Percentiles rank a stretch among this genome's conserved stretches.
These are phyloP conservation scores for Colletotrichum tropicale DNA, from an alignment of 2,329 filamentous ascomycete genomes.

Conservation along the genomic window DNA sequence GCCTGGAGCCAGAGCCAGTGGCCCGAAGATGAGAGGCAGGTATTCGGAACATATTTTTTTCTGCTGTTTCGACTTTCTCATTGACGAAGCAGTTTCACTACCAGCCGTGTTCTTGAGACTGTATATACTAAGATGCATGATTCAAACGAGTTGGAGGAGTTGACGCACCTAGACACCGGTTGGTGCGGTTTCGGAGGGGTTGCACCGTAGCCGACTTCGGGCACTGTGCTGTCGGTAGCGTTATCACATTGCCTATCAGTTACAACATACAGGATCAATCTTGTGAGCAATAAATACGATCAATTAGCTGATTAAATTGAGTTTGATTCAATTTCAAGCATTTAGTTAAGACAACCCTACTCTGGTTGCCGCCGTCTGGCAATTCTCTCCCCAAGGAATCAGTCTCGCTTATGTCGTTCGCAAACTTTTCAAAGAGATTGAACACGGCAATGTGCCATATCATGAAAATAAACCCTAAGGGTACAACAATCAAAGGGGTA, in stretches of 20 bases:
- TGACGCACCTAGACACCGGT: background rate
- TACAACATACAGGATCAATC: background rate
- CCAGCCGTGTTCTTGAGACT: background rate
- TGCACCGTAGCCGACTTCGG: background rate
- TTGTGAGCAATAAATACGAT: background rate
- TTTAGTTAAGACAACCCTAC: background rate
- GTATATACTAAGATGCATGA: background rate
- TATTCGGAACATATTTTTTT: background rate
- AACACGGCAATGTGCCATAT: accelerated
- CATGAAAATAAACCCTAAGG: accelerated
- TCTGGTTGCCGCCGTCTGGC: background rate
- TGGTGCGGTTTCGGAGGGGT: background rate
- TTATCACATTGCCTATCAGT: background rate
- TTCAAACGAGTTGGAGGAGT: background rate
- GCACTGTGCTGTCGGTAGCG: background rate
- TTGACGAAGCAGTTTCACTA: background rate
- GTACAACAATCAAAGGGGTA: accelerated
- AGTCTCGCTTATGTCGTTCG: background rate
- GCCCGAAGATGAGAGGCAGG: background rate
- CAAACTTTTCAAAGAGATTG: background rate
- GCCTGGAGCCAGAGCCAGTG: background rate
- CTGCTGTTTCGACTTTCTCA: background rate
- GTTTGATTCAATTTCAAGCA: background rate
- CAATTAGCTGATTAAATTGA: background rate
- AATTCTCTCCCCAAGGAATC: background rate